Conservation (phyloP, 306 rosid species). For the Hippophae tibetana region DNA sequence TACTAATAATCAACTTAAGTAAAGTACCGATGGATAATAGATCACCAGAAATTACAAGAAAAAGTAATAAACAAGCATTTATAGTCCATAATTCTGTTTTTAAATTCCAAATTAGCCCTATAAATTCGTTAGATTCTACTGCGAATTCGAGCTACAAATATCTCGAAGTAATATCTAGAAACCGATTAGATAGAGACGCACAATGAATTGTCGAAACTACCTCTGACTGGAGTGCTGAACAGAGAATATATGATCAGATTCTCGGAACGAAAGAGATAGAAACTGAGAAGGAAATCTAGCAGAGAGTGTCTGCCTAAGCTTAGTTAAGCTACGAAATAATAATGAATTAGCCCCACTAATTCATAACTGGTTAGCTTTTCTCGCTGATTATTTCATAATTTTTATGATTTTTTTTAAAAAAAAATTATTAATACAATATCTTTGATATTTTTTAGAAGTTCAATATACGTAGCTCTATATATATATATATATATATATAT, state of each 20-base stretch:
- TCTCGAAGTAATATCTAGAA: background rate
- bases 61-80: background rate
- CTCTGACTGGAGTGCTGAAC: conserved; percentile 3
- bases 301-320: background rate
- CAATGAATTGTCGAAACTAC: conserved; percentile 10
- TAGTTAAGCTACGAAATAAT: background rate
- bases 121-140: background rate
- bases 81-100: background rate
- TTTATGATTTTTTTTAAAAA: no score
- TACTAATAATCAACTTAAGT: conserved; percentile 4
- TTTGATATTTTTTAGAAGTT: no score
- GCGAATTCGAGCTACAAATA: conserved; percentile 2
- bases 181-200: conserved; percentile 5
- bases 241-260: conserved; percentile 23
- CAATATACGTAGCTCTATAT: no score
- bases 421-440: no score
- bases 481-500: no score
- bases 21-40: background rate
- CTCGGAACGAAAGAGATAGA: conserved; percentile 7
- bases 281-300: conserved; percentile 7
- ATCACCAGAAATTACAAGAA: background rate
- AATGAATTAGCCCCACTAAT: conserved; percentile 2
- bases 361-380: conserved; percentile 18
- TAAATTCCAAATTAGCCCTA: background rate
- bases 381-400: background rate